These are phyloP conservation scores for Penicillium psychrosexuale DNA, from an alignment of 2,329 filamentous ascomycete species.

Conservation along the genomic window DNA sequence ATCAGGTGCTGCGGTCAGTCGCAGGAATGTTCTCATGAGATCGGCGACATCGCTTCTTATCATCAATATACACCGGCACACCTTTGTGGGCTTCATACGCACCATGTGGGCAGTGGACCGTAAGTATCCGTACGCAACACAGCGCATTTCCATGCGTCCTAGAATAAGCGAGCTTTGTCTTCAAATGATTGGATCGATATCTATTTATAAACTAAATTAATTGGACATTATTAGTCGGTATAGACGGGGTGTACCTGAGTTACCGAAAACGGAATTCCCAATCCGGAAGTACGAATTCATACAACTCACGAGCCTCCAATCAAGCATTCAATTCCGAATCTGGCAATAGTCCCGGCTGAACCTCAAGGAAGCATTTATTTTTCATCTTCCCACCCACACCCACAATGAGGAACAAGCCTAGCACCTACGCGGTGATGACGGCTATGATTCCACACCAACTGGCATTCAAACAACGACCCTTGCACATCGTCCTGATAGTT, in stretches of 20 bases:
- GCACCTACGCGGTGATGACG: neutral
- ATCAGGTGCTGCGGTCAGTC: neutral
- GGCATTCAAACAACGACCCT: neutral
- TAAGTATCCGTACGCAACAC: neutral
- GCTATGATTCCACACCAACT: neutral
- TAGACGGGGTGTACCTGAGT: neutral
- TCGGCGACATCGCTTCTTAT: no score
- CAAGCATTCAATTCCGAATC: neutral
- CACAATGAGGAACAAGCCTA: neutral
- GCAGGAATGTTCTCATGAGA: neutral
- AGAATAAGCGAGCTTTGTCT: neutral
- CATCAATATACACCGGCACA: neutral
- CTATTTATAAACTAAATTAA: neutral
- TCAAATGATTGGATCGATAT: neutral
- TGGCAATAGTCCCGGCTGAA: neutral
- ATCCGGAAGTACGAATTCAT: conserved; percentile 4
- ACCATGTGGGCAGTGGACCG: neutral
- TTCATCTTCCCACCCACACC: neutral
- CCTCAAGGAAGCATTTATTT: neutral
- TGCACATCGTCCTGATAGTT: neutral
- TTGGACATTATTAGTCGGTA: neutral
- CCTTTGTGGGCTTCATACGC: neutral
- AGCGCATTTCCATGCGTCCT: neutral
- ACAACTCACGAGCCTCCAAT: neutral
- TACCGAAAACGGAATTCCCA: conserved; percentile 3